Conservation (phyloP, 2,329 filamentous ascomycete species). For the Penicillium capsulatum region DNA sequence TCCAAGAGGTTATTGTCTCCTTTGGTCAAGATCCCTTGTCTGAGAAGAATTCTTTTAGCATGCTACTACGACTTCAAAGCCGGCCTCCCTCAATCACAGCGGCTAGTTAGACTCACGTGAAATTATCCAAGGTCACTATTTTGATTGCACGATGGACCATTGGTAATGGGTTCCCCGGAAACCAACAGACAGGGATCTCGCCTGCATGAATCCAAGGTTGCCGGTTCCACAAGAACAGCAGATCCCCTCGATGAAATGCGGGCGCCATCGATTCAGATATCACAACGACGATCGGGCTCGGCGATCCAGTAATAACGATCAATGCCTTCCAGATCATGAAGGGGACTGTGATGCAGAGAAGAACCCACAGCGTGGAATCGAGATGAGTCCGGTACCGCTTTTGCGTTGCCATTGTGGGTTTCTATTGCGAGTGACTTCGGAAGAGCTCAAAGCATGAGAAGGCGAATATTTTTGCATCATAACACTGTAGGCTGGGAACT, state of each 20-base stretch:
- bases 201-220: constrained; percentile 2
- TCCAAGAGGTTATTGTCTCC: constrained; percentile 23
- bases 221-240: constrained; percentile 12
- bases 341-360: background rate
- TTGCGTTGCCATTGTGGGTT: too few relatives aligned
- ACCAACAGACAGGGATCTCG: constrained; percentile 15
- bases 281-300: constrained; percentile 6
- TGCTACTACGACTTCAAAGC: background rate
- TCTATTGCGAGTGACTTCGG: too few relatives aligned
- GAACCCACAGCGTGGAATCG: background rate
- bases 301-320: background rate
- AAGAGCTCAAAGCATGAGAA: too few relatives aligned
- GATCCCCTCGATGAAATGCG: constrained; percentile 8
- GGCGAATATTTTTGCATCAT: too few relatives aligned
- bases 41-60: constrained; percentile 3
- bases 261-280: constrained; percentile 10
- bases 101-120: background rate
- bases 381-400: too few relatives aligned
- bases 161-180: constrained; percentile 8
- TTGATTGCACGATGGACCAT: constrained; percentile 17
- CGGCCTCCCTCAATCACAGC: too few relatives aligned
- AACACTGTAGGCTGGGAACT: too few relatives aligned
- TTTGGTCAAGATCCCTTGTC: constrained; percentile 22
- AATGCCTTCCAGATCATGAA: background rate
- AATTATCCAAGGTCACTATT: constrained; percentile 3